Evolutionary conservation across 176 grass and related monocot species (phyloP).

Genomic region (Avena atlantica): DNA sequence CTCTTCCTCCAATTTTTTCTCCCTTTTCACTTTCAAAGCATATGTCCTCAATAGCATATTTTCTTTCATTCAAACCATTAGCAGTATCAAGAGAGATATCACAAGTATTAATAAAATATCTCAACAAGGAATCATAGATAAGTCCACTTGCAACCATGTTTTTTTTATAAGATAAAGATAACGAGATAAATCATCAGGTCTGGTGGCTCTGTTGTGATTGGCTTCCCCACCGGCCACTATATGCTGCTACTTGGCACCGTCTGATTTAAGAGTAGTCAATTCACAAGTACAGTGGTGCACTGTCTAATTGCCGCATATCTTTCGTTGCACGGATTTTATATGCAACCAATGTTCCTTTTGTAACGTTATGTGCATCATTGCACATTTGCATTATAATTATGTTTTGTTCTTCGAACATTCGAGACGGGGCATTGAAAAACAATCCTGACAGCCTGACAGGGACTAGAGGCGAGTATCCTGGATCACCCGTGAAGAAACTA

Average conservation of each 20-base stretch:
- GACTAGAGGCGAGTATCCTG: not conserved
- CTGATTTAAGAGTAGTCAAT: conserved; percentile 11
- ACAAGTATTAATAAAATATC: too few relatives aligned
- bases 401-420: not conserved
- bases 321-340: not conserved
- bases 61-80: too few relatives aligned
- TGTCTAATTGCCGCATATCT: not conserved
- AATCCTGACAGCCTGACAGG: not conserved
- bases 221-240: not conserved
- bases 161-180: too few relatives aligned
- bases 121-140: too few relatives aligned
- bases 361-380: not conserved
- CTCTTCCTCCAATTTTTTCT: too few relatives aligned
- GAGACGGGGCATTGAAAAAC: not conserved
- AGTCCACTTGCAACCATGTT: too few relatives aligned
- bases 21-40: too few relatives aligned
- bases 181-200: too few relatives aligned
- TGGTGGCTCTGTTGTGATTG: not conserved
- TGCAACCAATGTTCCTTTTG: not conserved
- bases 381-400: not conserved
- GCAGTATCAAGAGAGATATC: too few relatives aligned
- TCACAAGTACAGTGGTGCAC: not conserved
- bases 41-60: too few relatives aligned
- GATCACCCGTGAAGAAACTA: not conserved
- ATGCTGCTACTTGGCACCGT: conserved; percentile 4